These are phyloP conservation scores for Calocera viscosa DNA, from an alignment of 768 basidiomycete genomes.

Conservation along the genomic window DNA sequence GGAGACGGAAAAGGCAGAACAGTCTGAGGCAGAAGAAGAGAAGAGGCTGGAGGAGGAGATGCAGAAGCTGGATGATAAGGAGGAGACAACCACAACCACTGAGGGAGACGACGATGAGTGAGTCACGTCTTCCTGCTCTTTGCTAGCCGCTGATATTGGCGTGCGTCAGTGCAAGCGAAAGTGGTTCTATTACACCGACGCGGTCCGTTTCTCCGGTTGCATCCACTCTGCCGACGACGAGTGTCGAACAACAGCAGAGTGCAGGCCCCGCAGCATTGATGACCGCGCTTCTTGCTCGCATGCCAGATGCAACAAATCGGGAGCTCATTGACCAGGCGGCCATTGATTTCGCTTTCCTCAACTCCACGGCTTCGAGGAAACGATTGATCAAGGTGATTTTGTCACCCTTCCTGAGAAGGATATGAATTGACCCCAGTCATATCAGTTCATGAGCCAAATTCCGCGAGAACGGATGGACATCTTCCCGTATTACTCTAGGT, in stretches of 20 bases:
- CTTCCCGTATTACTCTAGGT: slow-evolving; percentile 80
- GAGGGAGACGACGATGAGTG: slow-evolving; percentile 29
- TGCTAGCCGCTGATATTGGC: neutral
- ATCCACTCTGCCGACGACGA: slow-evolving; percentile 33
- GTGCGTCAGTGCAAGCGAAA: neutral
- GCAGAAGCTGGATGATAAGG: slow-evolving; percentile 15
- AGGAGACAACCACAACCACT: neutral
- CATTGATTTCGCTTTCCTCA: slow-evolving; percentile 90
- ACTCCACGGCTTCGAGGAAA: slow-evolving; percentile 92
- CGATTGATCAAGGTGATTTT: slow-evolving; percentile 63
- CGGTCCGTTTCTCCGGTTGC: slow-evolving; percentile 36
- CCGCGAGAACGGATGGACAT: slow-evolving; percentile 83
- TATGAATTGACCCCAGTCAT: neutral
- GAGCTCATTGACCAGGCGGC: slow-evolving; percentile 84
- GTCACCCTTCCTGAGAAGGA: neutral
- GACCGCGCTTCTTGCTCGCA: slow-evolving; percentile 74
- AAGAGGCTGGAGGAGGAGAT: slow-evolving; percentile 17
- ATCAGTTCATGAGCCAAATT: slow-evolving; percentile 65
- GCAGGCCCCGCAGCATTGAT: slow-evolving; percentile 83
- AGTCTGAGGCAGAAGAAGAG: slow-evolving; percentile 24
- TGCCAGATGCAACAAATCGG: slow-evolving; percentile 90
- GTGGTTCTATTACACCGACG: slow-evolving; percentile 12
- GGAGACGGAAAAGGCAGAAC: slow-evolving; percentile 12
- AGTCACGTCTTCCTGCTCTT: neutral
- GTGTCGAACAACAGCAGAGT: slow-evolving; percentile 48